phyloP scores from a whole-genome alignment of 2,329 filamentous ascomycete species.

The Aspergillus ochraceus region DNA sequence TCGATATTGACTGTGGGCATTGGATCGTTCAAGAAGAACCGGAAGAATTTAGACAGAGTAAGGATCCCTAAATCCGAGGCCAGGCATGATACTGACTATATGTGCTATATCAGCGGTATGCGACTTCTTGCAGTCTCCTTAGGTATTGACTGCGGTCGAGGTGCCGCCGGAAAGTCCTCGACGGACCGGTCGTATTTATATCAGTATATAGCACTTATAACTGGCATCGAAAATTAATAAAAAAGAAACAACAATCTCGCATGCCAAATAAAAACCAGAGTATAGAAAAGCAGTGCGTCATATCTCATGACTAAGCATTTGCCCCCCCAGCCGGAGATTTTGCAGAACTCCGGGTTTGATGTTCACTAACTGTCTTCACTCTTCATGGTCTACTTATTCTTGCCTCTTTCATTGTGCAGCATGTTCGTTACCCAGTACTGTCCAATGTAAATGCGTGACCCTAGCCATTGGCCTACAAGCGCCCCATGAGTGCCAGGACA shows the following conservation, averaged over 20 bases:
- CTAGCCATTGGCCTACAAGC: too few species aligned
- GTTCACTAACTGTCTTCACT: too few species aligned
- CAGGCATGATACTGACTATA: neutral
- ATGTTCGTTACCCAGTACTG: too few species aligned
- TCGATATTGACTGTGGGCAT: slow-evolving; percentile 33
- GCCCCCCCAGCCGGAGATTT: too few species aligned
- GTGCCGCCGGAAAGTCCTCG: neutral
- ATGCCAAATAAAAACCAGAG: neutral
- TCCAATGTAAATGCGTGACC: too few species aligned
- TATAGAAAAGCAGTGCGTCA: neutral
- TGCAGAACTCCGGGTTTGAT: too few species aligned
- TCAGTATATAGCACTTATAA: neutral
- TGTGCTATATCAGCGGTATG: neutral
- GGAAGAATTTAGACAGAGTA: slow-evolving; percentile 24
- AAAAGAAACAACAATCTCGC: neutral
- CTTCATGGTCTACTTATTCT: too few species aligned
- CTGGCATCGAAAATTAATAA: too few species aligned
- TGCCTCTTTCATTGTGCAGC: too few species aligned
- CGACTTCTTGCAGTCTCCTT: neutral
- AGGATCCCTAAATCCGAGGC: neutral
- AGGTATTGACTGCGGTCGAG: neutral
- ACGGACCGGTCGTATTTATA: neutral
- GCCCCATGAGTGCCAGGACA: too few species aligned
- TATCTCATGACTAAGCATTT: too few species aligned
- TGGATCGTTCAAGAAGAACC: slow-evolving; percentile 37